Evolutionary conservation across 225 moss, liverwort and hornwort species (phyloP).

Genomic region (Pseudisothecium myosuroides): DNA sequence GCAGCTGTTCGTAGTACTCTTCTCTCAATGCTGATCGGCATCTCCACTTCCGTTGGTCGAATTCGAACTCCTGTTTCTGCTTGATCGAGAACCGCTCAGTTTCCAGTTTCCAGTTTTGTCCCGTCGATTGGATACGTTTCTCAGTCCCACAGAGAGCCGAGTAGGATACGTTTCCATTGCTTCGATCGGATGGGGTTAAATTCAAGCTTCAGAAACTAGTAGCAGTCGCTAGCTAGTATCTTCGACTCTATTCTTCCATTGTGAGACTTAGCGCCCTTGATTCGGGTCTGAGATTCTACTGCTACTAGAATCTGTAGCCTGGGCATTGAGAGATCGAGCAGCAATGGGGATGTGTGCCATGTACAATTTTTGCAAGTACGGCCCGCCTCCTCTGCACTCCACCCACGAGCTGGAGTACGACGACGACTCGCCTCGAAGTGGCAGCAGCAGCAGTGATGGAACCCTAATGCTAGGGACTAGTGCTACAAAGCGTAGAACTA

Average conservation of each 20-base stretch:
- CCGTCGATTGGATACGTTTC: neutral
- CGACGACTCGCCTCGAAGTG: constrained; percentile 4
- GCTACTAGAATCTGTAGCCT: too few relatives aligned
- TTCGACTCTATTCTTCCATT: neutral
- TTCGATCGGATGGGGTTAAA: too few relatives aligned
- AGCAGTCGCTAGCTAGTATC: too few relatives aligned
- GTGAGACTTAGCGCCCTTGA: neutral
- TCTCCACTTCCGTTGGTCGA: neutral
- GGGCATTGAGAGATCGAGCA: neutral
- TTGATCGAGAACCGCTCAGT: neutral
- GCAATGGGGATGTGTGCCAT: constrained; percentile 40
- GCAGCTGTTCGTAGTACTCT: neutral
- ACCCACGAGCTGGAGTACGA: neutral
- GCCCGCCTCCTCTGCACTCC: neutral
- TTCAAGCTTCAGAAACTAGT: neutral
- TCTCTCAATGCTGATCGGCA: neutral
- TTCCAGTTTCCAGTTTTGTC: neutral
- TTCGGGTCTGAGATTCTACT: neutral
- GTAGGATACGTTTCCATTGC: neutral
- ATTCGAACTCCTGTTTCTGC: neutral
- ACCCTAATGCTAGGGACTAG: neutral
- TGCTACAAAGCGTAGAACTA: neutral
- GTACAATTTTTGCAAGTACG: constrained; percentile 15
- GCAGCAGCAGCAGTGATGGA: constrained; percentile 4
- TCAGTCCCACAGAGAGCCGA: neutral